phyloP scores from a whole-genome alignment of 805 yeast species.

The Metschnikowia colocasiae region DNA sequence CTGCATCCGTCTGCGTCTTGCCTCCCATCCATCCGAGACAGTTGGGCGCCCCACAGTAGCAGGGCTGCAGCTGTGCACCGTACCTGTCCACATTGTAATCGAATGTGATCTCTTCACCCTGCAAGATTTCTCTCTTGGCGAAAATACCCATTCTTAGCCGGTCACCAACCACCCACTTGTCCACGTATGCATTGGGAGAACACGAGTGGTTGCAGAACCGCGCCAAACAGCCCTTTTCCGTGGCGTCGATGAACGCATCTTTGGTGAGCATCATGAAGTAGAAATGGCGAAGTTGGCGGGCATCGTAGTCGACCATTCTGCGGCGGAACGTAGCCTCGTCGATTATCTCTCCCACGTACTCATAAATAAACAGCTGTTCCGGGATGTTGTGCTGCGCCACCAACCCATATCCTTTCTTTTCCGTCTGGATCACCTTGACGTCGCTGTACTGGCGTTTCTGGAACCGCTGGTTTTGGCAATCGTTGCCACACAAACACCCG shows the following conservation, averaged over 20 bases:
- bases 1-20: slow-evolving; percentile 92
- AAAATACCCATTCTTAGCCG: slow-evolving; percentile 92
- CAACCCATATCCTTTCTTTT: slow-evolving; percentile 85
- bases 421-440: slow-evolving; percentile 81
- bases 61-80: slow-evolving; percentile 91
- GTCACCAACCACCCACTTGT: slow-evolving; percentile 95
- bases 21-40: slow-evolving; percentile 96
- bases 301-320: slow-evolving; percentile 73
- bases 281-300: slow-evolving; percentile 68
- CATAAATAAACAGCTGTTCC: slow-evolving; percentile 74
- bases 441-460: slow-evolving; percentile 70
- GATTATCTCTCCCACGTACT: slow-evolving; percentile 91
- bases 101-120: slow-evolving; percentile 89
- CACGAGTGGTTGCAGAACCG: slow-evolving; percentile 95
- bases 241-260: slow-evolving; percentile 93
- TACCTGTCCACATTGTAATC: slow-evolving; percentile 94
- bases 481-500: slow-evolving; percentile 64
- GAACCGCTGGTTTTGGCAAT: slow-evolving; percentile 85
- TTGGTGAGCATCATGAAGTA: slow-evolving; percentile 95
- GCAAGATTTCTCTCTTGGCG: slow-evolving; percentile 64
- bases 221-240: slow-evolving; percentile 81
- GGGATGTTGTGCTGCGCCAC: slow-evolving; percentile 60
- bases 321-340: slow-evolving; percentile 71
- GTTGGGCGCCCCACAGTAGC: slow-evolving; percentile 90
- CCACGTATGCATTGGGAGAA: slow-evolving; percentile 90